These are phyloP conservation scores for Cryphonectria nitschkei DNA, from an alignment of 2,329 filamentous ascomycete genomes.

Conservation along the genomic window DNA sequence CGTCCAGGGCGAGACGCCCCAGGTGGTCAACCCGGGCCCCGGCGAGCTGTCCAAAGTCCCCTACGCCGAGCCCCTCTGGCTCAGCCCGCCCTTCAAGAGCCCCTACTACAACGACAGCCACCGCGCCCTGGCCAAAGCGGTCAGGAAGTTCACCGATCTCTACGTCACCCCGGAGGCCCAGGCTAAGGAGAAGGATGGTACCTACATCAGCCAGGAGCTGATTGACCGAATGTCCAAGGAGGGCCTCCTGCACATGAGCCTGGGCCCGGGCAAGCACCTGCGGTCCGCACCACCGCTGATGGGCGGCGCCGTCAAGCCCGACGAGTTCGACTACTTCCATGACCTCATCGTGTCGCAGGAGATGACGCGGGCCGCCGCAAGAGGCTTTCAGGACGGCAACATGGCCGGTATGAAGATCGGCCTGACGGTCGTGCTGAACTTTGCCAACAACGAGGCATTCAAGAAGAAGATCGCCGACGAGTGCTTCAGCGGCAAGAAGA, in stretches of 20 bases:
- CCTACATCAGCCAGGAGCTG: slow-evolving; percentile 71
- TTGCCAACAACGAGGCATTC: slow-evolving; percentile 67
- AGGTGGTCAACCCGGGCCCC: slow-evolving; percentile 69
- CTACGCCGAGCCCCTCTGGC: slow-evolving; percentile 85
- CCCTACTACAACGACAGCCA: slow-evolving; percentile 84
- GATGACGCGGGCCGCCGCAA: slow-evolving; percentile 68
- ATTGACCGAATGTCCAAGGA: slow-evolving; percentile 78
- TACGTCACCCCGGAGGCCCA: slow-evolving; percentile 75
- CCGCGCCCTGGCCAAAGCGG: slow-evolving; percentile 66
- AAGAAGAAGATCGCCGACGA: slow-evolving; percentile 71
- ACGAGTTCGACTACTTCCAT: slow-evolving; percentile 88
- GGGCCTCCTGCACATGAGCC: slow-evolving; percentile 78
- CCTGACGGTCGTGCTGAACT: slow-evolving; percentile 79
- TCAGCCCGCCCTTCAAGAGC: slow-evolving; percentile 74
- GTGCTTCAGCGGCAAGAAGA: slow-evolving; percentile 79
- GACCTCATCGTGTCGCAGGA: slow-evolving; percentile 79
- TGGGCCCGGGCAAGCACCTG: slow-evolving; percentile 82
- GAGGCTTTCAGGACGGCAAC: slow-evolving; percentile 86
- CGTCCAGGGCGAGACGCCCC: slow-evolving; percentile 72
- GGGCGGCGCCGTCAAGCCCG: slow-evolving; percentile 70
- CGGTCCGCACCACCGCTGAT: slow-evolving; percentile 64
- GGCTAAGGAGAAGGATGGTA: slow-evolving; percentile 73
- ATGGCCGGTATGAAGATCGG: slow-evolving; percentile 86
- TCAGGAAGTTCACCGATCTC: slow-evolving; percentile 73
- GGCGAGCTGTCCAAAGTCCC: slow-evolving; percentile 79